These are phyloP conservation scores for Madurella fahalii DNA, from an alignment of 2,329 filamentous ascomycete genomes.

Conservation along the genomic window DNA sequence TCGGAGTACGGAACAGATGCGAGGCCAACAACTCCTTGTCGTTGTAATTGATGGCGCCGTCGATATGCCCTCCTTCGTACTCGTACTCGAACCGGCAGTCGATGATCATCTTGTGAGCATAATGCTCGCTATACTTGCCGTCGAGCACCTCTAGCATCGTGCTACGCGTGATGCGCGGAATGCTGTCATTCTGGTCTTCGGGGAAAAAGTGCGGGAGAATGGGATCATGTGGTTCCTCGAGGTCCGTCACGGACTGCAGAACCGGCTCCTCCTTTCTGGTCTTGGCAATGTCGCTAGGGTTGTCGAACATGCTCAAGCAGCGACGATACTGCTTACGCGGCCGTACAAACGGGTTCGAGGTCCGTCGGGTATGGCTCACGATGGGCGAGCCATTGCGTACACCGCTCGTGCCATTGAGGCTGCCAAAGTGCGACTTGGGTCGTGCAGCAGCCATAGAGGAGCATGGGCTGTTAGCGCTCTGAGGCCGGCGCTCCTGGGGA, in stretches of 20 bases:
- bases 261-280: conserved; percentile 61
- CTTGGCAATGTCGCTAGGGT: conserved; percentile 82
- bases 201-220: conserved; percentile 79
- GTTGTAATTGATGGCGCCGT: conserved; percentile 91
- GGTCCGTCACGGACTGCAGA: conserved; percentile 74
- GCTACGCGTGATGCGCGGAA: conserved; percentile 78
- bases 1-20: conserved; percentile 68
- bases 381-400: conserved; percentile 73
- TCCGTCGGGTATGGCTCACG: conserved; percentile 65
- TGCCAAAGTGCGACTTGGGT: conserved; percentile 61
- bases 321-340: conserved; percentile 86
- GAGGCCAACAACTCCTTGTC: conserved; percentile 83
- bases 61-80: conserved; percentile 93
- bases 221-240: conserved; percentile 70
- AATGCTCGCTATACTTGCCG: conserved; percentile 72
- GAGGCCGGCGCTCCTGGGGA: conserved; percentile 61
- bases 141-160: conserved; percentile 86
- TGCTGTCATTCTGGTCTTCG: conserved; percentile 75
- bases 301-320: conserved; percentile 97
- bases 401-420: conserved; percentile 45
- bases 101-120: conserved; percentile 79
- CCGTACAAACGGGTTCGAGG: conserved; percentile 66
- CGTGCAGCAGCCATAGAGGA: conserved; percentile 48
- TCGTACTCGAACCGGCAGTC: conserved; percentile 99
- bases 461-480: conserved; percentile 57